phyloP scores from a whole-genome alignment of 164 flowering plant genomes.

The Annona squamosa region DNA sequence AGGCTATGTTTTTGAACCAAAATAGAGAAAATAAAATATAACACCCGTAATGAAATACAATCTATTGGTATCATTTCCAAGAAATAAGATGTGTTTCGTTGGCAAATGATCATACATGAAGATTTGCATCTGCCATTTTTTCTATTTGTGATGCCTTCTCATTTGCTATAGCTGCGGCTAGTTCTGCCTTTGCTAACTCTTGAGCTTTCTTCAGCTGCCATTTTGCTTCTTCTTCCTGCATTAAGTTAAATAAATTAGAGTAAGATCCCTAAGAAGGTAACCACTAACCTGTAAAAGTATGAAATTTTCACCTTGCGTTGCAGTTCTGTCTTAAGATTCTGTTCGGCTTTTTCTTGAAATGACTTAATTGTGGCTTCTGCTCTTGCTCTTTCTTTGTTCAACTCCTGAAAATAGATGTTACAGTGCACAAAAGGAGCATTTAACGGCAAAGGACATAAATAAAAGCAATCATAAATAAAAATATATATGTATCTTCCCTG shows the following conservation, averaged over 20 bases:
- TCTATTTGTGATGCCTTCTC: conserved; percentile 93
- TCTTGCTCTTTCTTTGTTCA: conserved; percentile 70
- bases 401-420: conserved; percentile 40
- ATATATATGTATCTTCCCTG: not conserved
- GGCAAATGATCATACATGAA: conserved; percentile 48
- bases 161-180: conserved; percentile 70
- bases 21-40: not conserved
- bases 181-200: conserved; percentile 80
- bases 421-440: not conserved
- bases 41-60: not conserved
- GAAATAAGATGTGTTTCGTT: not conserved
- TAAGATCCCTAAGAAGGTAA: not conserved
- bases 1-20: not conserved
- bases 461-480: no score
- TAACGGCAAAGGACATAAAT: not conserved
- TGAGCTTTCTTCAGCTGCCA: conserved; percentile 46
- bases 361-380: conserved; percentile 65
- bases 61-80: not conserved
- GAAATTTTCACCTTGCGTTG: conserved; percentile 57
- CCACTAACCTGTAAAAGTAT: not conserved
- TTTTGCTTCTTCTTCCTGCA: conserved; percentile 79
- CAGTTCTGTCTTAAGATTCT: conserved; percentile 62
- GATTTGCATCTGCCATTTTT: conserved; percentile 89
- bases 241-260: not conserved
- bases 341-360: conserved; percentile 78